Base-by-base conservation (phyloP, 2,329 filamentous ascomycete species). In the Dendrostoma leiphaemia region DNA sequence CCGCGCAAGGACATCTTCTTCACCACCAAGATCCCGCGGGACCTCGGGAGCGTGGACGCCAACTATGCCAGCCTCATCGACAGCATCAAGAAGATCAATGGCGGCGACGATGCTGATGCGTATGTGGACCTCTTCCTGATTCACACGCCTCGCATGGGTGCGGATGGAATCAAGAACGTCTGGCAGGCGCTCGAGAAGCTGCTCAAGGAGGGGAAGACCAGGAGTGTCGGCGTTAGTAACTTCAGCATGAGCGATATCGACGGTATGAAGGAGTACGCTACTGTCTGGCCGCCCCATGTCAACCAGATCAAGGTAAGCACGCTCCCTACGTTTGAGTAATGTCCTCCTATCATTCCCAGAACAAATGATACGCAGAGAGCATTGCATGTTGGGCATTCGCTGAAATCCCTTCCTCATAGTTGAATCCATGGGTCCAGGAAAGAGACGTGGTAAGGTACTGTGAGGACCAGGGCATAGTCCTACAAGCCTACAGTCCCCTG, bases 341-440 rank as follows among this genome's bases (percentile, higher is more conserved):
- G n/a, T n/a, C n/a, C n/a, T n/a, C n/a, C n/a, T n/a, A n/a, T n/a
- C n/a, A n/a, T n/a, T n/a, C n/a, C n/a, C n/a, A n/a, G n/a, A n/a
- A n/a, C n/a, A n/a, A n/a, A n/a, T n/a, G n/a, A n/a, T n/a, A n/a
- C n/a, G n/a, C n/a, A n/a, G n/a, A n/a, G n/a, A n/a, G n/a, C n/a
- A n/a, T n/a, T n/a, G n/a, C n/a, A n/a, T n/a, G n/a, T n/a, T n/a
- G n/a, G n/a, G n/a, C n/a, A n/a, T n/a, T n/a, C n/a, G n/a, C n/a
- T n/a, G n/a, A n/a, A n/a, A n/a, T n/a, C n/a, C n/a, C n/a, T n/a
- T n/a, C n/a, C n/a, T n/a, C n/a, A n/a, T 23, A 68, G 66, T 53
- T 89, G 10, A 85, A 89, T 65, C 85, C 85, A 2, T 89, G 85
- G 82, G 77, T 84, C 21, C 76, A 82, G 7, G 84, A 88, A 64